These are phyloP conservation scores for Vigna radiata DNA, from an alignment of 306 rosid genomes.

Conservation along the genomic window DNA sequence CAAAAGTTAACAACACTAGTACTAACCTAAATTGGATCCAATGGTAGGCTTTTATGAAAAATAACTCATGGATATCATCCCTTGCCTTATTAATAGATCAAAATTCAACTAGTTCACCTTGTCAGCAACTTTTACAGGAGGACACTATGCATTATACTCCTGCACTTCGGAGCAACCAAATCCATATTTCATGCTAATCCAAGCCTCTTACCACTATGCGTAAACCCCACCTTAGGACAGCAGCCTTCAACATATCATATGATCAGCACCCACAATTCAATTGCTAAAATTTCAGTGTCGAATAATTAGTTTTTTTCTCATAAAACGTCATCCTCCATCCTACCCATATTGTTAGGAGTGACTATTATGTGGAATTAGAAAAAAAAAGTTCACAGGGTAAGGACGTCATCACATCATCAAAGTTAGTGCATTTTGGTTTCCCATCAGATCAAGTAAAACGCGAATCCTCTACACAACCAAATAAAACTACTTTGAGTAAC, in stretches of 20 bases:
- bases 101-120: conserved; percentile 2
- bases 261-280: conserved; percentile 36
- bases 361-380: not conserved
- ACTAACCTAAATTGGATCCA: conserved; percentile 1
- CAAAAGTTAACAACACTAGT: not conserved
- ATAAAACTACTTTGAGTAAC: too few relatives aligned
- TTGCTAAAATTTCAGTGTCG: not conserved
- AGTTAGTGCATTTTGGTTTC: not conserved
- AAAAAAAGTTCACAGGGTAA: not conserved
- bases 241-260: conserved; percentile 30
- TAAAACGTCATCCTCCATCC: conserved; percentile 14
- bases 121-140: conserved; percentile 11
- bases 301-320: not conserved
- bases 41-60: conserved; percentile 27
- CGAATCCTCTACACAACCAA: too few relatives aligned
- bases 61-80: conserved; percentile 9
- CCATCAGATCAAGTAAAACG: too few relatives aligned
- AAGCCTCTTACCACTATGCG: not conserved
- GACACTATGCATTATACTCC: not conserved
- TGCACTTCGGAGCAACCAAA: not conserved
- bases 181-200: too few relatives aligned
- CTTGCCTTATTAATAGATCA: conserved; percentile 18
- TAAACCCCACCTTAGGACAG: conserved; percentile 11
- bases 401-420: not conserved
- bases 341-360: not conserved